Evolutionary conservation across 2,329 filamentous ascomycete genomes (phyloP), one percentile per base, ranked within the genome.

Genomic region (Elsinoe necatrix): DNA sequence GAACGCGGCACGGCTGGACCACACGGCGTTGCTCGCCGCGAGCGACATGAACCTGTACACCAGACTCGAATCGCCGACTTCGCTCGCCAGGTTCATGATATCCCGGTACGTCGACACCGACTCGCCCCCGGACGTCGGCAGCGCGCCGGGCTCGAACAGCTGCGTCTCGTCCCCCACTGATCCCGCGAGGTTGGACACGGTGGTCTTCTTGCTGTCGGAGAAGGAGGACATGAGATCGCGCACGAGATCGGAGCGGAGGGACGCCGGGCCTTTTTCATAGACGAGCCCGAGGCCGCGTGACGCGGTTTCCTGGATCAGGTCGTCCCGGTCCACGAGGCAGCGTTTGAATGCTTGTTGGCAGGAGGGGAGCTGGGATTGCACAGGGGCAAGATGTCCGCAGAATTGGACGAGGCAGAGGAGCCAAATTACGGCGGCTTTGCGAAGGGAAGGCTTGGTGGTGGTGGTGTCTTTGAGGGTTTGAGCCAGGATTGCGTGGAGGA

Each of bases 41-140:
- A 98, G 79, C 0, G 91, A 92, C 93, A 98, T 98, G 73, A 98
- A 97, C 60, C 91, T 89, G 75, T 98, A 98, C 1, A 97, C 88
- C n/a, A 98, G 77, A 63, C 87, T 91, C 58, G 93, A 92, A 65
- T 98, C 92, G 9, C 93, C 93, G 31, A 96, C 91, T 72, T 98
- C 93, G 42, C 92, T 89, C n/a, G 93, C 93, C 48, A 98, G 77
- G 63, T 80, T 93, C 70, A 98, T 87, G 62, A 98, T 97, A 66
- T 98, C 93, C 68, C 95, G 95, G 75, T 98, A 98, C 0, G 92
- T 97, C 0, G 89, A 96, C 56, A 97, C 82, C 0, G 90, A 89
- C 27, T 56, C 54, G 6, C 90, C 90, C 61, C 95, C 89, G 2
- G 91, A 89, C 0, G 91, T 97, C 0, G 91, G 91, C 11, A 97